Conservation (phyloP, 1,139 yeast species). For the Lodderomyces metapsilosis region DNA sequence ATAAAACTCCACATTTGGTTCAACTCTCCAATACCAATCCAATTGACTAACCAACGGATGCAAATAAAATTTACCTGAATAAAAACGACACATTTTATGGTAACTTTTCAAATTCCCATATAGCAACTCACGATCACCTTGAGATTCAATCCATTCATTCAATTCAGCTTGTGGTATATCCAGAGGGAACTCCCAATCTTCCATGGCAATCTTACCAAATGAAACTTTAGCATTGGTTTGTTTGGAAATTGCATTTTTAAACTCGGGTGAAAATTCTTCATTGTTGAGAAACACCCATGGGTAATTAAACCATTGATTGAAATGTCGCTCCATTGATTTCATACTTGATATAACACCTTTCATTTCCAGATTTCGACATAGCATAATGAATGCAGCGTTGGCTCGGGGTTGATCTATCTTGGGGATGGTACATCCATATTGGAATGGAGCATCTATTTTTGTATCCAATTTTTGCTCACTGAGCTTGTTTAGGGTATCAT, state of each 20-base stretch:
- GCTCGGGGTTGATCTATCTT: constrained; percentile 37
- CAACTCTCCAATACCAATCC: constrained; percentile 95
- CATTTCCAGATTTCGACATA: constrained; percentile 75
- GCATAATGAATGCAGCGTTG: constrained; percentile 80
- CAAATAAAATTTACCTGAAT: constrained; percentile 73
- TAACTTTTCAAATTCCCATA: constrained; percentile 80
- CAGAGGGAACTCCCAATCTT: constrained; percentile 62
- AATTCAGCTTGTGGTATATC: constrained; percentile 33
- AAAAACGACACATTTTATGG: constrained; percentile 69
- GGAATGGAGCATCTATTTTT: constrained; percentile 42
- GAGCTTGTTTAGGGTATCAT: background rate
- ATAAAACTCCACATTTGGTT: constrained; percentile 83
- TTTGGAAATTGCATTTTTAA: constrained; percentile 48
- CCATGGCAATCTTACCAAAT: constrained; percentile 63
- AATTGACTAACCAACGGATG: constrained; percentile 66
- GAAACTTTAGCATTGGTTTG: constrained; percentile 58
- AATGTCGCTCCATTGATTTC: constrained; percentile 74
- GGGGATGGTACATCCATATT: constrained; percentile 51
- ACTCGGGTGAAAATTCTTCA: constrained; percentile 64
- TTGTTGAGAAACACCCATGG: constrained; percentile 89
- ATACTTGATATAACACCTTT: constrained; percentile 68
- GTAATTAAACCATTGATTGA: constrained; percentile 86
- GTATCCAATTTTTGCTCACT: constrained; percentile 23
- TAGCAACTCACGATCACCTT: constrained; percentile 78
- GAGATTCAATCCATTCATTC: constrained; percentile 58